Base-by-base conservation (phyloP, 225 moss, liverwort and hornwort species). In the Asterella californica region DNA sequence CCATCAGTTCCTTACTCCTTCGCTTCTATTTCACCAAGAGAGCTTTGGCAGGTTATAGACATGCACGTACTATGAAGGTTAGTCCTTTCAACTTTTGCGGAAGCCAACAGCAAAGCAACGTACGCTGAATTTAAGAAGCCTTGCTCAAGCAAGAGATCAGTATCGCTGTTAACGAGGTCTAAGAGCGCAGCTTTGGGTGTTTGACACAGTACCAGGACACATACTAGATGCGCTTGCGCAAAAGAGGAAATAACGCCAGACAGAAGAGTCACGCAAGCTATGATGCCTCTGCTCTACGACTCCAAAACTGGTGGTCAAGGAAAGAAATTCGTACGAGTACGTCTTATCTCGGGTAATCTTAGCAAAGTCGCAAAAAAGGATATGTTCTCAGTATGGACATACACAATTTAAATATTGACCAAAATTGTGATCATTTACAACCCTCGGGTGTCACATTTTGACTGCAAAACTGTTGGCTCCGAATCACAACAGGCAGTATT, bases 391-490 rank as follows among this genome's bases (percentile, higher is more conserved):
- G 50, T 21, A 50, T 14, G 29, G 15, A 37, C 48, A 48, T 46
- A 72, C 27, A 14, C 11, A 53, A 52, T 6, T 54, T 18, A 33
- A 21, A 54, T 74, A 49, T 50, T 32, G 74, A 33, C 74, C 74
- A 74, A 74, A 74, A 74, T 74, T 53, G 53, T 74, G 18, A 53
- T 54, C 47, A 71, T 71, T 71, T 71, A 71, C 71, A 71, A 21
- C 71, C 47, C 71, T 47, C 71, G 47, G 46, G 71, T 46, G 22
- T 71, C 71, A 71, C 71, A 45, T 46, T 24, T 15, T 47, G 71
- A 71, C 46, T 3, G n/a, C 14, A 47, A 47, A 71, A 48, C 25
- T 71, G 46, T 48, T 27, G 71, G 36, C 21, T 25, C 46, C 70
- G 24, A 42, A 45, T 18, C 15, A 22, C 24, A 45, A 70, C 45